A percentile compares a stretch with the other conserved stretches of the same genome.
Conservation (phyloP, 495 filamentous ascomycete genomes). For the Aspergillus campestris region DNA sequence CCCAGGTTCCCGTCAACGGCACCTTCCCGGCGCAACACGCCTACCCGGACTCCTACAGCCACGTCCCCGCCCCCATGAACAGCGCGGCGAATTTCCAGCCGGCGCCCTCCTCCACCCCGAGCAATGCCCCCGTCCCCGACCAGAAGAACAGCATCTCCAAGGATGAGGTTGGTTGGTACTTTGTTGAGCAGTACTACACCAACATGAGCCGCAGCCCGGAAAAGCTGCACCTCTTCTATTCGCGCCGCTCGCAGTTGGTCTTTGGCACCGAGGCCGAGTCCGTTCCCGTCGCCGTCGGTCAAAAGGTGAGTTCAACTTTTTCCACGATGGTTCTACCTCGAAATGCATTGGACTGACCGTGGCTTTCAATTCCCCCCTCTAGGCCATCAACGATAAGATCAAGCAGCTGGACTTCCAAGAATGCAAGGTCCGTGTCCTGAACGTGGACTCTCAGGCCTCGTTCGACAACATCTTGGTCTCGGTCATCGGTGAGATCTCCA, state of each 20-base stretch:
- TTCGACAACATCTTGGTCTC: constrained; percentile 89
- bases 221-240: constrained; percentile 85
- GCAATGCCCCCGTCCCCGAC: constrained; percentile 31
- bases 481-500: constrained; percentile 96
- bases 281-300: constrained; percentile 71
- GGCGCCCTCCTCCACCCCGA: constrained; percentile 36
- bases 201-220: constrained; percentile 90
- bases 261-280: constrained; percentile 82
- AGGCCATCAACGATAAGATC: constrained; percentile 93
- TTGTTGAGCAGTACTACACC: constrained; percentile 98
- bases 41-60: constrained; percentile 35
- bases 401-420: constrained; percentile 89
- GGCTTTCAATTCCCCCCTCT: constrained; percentile 6
- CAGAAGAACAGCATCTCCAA: constrained; percentile 49
- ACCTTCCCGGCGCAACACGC: constrained; percentile 34
- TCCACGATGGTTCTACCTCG: background rate
- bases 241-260: constrained; percentile 73
- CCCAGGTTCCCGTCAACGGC: constrained; percentile 39
- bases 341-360: background rate
- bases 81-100: constrained; percentile 38
- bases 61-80: constrained; percentile 25
- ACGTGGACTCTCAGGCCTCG: constrained; percentile 93
- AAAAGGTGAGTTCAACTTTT: constrained; percentile 54
- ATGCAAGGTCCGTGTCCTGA: constrained; percentile 95
- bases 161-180: constrained; percentile 97